Base-by-base conservation (phyloP, 2,329 filamentous ascomycete genomes). In the Phialocephala sp. region DNA sequence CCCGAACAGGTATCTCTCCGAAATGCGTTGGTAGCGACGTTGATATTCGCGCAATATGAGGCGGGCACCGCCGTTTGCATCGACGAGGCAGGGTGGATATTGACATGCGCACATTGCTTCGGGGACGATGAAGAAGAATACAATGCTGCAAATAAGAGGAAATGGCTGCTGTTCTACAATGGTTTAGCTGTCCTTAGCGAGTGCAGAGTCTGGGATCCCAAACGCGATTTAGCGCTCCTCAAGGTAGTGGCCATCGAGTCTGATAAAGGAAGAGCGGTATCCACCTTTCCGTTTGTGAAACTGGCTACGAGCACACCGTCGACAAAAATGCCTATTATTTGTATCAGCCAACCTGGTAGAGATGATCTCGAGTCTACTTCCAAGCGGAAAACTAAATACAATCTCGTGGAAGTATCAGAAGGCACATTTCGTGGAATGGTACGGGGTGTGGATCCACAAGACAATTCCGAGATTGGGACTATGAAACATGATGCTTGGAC, bases 401-500 rank as follows among this genome's bases (percentile, higher is more conserved):
- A 83, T 63, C 77, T 84, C 6, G 67, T 86, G 14, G 79, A 83
- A 55, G 73, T 84, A 45, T 84, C 80, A 50, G 70, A 77, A 52
- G 83, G 83, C 0, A 69, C 61, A 2, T 84, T 79, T 60, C 74
- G 76, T 11, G 83, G 82, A 0, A 75, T 78, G 59, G 76, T 75
- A 0, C 61, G 69, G 11, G 77, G 68, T 3, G 78, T 78, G 59
- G 79, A 85, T 70, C 72, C 76, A 2, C 80, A 85, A 61, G 81
- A 86, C 66, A 85, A 85, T 67, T 78, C 77, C 1, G 81, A 83
- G 27, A 85, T 86, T 61, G 84, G 83, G 1, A 79, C 79, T 0
- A 68, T 86, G 68, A 82, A 79, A 78, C 84, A 86, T 71, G 80
- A 82, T 69, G 83, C 81, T 64, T 86, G 84, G 84, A 86, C 83